These are phyloP conservation scores for Fusarium coffeatum DNA, from an alignment of 2,329 filamentous ascomycete genomes.

Conservation along the genomic window DNA sequence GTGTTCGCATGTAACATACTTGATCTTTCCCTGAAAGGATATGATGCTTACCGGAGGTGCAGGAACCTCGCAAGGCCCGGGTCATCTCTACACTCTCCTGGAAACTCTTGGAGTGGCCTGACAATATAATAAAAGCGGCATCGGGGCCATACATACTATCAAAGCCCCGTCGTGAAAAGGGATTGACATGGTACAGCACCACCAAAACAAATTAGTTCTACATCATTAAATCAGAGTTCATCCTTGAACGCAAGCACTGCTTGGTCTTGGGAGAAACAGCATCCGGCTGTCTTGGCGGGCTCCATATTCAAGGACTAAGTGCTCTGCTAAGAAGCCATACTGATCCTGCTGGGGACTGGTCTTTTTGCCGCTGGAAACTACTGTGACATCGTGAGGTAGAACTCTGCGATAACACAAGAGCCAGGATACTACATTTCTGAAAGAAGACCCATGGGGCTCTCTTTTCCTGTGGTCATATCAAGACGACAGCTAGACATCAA, in stretches of 20 bases:
- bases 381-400: constrained; percentile 21
- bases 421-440: constrained; percentile 17
- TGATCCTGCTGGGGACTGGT: constrained; percentile 24
- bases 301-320: constrained; percentile 25
- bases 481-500: constrained; percentile 18
- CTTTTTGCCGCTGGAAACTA: constrained; percentile 21
- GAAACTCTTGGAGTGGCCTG: constrained; percentile 31
- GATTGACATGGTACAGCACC: neutral
- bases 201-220: constrained; percentile 1
- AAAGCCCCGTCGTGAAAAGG: neutral
- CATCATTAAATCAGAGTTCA: neutral
- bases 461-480: constrained; percentile 23
- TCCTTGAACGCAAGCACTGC: neutral
- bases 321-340: constrained; percentile 1
- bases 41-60: neutral
- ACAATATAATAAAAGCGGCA: constrained; percentile 35
- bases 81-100: neutral
- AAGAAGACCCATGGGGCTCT: constrained; percentile 7
- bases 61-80: neutral
- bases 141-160: constrained; percentile 8
- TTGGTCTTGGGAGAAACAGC: constrained; percentile 15
- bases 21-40: constrained; percentile 1
- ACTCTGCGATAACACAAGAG: constrained; percentile 6
- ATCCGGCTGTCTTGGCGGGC: constrained; percentile 32
- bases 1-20: constrained; percentile 8